Base-by-base conservation (phyloP, 768 basidiomycete genomes). In the Tricholoma hemisulphureum region DNA sequence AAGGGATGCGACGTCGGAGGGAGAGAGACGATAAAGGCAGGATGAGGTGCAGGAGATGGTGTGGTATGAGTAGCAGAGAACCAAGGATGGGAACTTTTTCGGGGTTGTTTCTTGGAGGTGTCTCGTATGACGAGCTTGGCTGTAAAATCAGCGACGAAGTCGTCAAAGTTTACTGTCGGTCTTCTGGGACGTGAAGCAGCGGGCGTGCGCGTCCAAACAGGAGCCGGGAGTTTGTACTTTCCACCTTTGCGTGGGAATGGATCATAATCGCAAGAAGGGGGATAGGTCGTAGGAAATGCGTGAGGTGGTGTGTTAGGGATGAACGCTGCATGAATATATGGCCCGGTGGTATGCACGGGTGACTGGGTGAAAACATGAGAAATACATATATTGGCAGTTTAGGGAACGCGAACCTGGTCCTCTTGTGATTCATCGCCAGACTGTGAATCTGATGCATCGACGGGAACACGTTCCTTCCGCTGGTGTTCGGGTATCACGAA, bases 181-280 rank as follows among this genome's bases (percentile, higher is more conserved):
- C 50, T 41, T 3, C 0, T 7, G 32, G 46, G 46, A 21, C 39
- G 48, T 0, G 49, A 29, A 2, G 52, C 28, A 39, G 69, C 55
- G 9, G 71, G 67, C 32, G 28, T 64, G 13, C 75, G 72, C 24
- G 10, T 45, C 77, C 77, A 78, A 11, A 54, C 32, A 10, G 74
- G 71, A 0, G 65, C 14, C 6, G 75, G 64, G 54, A 75, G 72
- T 11, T 28, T 64, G 32, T 60, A 68, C 6, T 51, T 20, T 0
- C 62, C 59, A 29, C 1, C 10, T n/a, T 55, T 29, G 23, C 20
- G 43, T 1, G 18, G 51, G 39, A 69, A 67, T 1, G 61, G 64
- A n/a, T 59, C 53, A 2, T 64, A 55, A 26, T 46, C 35, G 20
- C 59, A 62, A 37, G 41, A 31, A 2, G 56, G 55, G 23, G 60